Evolutionary conservation across 257 asterid species (phyloP).

Genomic region (Solanum appendiculatum): DNA sequence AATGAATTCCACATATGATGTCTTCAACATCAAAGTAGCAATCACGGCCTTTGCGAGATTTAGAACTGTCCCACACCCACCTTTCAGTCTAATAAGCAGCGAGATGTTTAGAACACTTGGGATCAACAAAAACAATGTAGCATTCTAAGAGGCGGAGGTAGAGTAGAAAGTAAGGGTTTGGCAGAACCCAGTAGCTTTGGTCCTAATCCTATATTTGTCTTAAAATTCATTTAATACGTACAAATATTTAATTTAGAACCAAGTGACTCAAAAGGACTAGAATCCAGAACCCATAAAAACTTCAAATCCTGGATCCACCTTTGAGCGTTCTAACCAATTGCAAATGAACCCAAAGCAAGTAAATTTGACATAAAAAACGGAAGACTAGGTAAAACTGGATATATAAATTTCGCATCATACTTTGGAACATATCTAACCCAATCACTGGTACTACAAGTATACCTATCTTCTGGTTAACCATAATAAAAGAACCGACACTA

Average conservation of each 20-base stretch:
- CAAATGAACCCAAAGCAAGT: background rate
- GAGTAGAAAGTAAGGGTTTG: background rate
- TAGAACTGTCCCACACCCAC: background rate
- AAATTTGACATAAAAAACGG: background rate
- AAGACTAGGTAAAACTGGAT: background rate
- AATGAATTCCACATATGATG: background rate
- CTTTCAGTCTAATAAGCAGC: background rate
- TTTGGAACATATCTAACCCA: background rate
- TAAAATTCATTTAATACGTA: background rate
- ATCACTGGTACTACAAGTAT: background rate
- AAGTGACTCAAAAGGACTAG: background rate
- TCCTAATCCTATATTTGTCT: background rate
- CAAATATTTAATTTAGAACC: background rate
- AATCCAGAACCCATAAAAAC: background rate
- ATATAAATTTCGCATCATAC: background rate
- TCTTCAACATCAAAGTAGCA: background rate
- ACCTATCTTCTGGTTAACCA: background rate
- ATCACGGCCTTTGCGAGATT: background rate
- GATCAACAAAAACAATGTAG: background rate
- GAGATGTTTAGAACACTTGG: background rate
- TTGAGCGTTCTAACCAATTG: background rate
- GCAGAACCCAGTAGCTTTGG: background rate
- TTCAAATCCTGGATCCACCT: background rate
- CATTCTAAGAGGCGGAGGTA: background rate
- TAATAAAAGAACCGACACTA: background rate